phyloP scores from a whole-genome alignment of 192 early-diverging fungal genomes.

The Linnemannia hyalina region DNA sequence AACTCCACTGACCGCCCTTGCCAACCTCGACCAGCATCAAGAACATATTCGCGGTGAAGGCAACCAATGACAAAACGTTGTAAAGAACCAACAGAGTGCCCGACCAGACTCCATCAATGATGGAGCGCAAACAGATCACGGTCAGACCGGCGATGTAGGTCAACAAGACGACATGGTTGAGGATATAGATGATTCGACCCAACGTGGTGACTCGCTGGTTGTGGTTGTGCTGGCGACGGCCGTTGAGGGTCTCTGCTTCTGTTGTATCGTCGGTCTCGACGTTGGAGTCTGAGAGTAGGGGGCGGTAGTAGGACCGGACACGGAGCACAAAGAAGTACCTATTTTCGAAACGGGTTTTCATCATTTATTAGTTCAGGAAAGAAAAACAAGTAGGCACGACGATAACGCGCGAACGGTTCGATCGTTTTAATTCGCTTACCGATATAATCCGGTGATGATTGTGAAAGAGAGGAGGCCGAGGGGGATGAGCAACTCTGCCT shows the following conservation, averaged over 20 bases:
- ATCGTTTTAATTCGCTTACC: constrained; percentile 1
- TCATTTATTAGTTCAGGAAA: neutral
- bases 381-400: neutral
- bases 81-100: constrained; percentile 60
- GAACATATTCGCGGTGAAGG: constrained; percentile 53
- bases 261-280: constrained; percentile 8
- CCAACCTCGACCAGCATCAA: constrained; percentile 55
- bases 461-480: constrained; percentile 39
- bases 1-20: constrained; percentile 61
- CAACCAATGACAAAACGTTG: constrained; percentile 52
- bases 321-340: constrained; percentile 48
- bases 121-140: constrained; percentile 52
- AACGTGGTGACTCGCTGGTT: constrained; percentile 19
- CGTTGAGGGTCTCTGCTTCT: neutral
- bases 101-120: constrained; percentile 58
- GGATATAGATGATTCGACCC: constrained; percentile 29
- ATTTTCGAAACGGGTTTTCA: neutral
- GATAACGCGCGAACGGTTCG: neutral
- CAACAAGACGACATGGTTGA: constrained; percentile 42
- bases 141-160: constrained; percentile 54
- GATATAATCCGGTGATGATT: constrained; percentile 30
- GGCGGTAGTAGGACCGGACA: constrained; percentile 34
- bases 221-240: neutral
- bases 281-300: constrained; percentile 18
- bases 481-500: constrained; percentile 35